These are phyloP conservation scores for Alisma plantagoaquatica DNA, from an alignment of 106 monocot species.

Conservation along the genomic window DNA sequence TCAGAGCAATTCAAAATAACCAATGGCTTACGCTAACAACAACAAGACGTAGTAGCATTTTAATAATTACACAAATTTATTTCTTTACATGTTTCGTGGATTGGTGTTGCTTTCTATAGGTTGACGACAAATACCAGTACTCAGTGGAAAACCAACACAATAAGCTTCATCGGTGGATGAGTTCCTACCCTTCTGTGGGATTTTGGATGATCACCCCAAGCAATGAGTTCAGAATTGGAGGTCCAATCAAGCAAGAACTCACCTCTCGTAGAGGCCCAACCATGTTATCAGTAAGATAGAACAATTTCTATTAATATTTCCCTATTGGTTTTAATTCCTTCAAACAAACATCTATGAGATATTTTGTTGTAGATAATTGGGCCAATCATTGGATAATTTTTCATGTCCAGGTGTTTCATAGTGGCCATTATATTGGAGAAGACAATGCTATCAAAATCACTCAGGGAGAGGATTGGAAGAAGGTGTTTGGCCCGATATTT, in stretches of 20 bases:
- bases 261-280: constrained; percentile 80
- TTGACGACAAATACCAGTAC: constrained; percentile 97
- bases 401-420: constrained; percentile 52
- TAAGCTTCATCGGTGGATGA: constrained; percentile 84
- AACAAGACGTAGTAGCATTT: no score
- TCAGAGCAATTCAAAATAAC: no score
- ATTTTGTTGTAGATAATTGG: not conserved
- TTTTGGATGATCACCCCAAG: constrained; percentile 92
- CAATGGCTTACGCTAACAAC: no score
- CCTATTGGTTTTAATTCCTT: not conserved
- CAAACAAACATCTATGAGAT: not conserved
- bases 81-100: no score
- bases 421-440: constrained; percentile 62
- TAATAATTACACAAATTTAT: no score
- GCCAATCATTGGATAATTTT: not conserved
- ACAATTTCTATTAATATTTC: not conserved
- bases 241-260: constrained; percentile 67
- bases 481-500: constrained; percentile 74
- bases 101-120: no score
- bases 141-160: constrained; percentile 72
- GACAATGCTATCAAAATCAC: constrained; percentile 52
- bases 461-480: constrained; percentile 80
- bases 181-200: constrained; percentile 40
- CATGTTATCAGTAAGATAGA: not conserved
- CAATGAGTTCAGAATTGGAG: constrained; percentile 81